Base-by-base conservation (phyloP, 768 basidiomycete species). In the Podaxis sp. region DNA sequence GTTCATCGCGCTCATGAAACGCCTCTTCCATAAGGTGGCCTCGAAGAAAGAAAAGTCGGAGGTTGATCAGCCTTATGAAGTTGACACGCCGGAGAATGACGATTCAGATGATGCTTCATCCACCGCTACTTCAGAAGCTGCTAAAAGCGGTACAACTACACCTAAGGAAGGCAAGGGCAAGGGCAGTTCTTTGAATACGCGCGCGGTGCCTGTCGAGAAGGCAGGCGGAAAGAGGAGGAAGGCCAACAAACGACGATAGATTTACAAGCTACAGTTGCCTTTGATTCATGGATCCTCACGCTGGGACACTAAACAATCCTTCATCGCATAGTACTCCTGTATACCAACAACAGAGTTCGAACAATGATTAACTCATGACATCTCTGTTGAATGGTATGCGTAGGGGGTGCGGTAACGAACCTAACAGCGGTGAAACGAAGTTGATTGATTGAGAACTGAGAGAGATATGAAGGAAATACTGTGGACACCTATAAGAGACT, bases 181-280 rank as follows among this genome's bases (percentile, higher is more conserved):
- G 62, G 67, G 66, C 37, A 69, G 68, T 10, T 37, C 54, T 11
- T 23, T 55, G 32, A 65, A 59, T 25, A 21, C 32, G 21, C 72
- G 73, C 53, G 69, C 68, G 6, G 71, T 68, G 4, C 78, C 82
- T 10, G 76, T 80, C 21, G 70, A 72, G 48, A 88, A 80, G 67
- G 80, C 82, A 5, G 88, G 86, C 0, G 87, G 87, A 10, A 85
- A 82, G 68, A 80, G 89, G 69, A 81, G 88, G 63, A 87, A 86
- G 69, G 78, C 72, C 5, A 76, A 79, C 18, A 81, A 73, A 71
- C 82, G 76, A 69, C 79, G 84, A 70, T 82, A 70, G 32, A 25
- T 25, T 44, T 38, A 18, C n/a, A 42, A 11, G 9, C 23, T n/a
- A 13, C 5, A 27, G 3, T 13, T 46, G 44, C 21, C 4, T 21